A percentile compares a stretch with the other conserved stretches of the same genome.
These are phyloP conservation scores for Daldinia caldariorum DNA, from an alignment of 495 filamentous ascomycete genomes.

Conservation along the genomic window DNA sequence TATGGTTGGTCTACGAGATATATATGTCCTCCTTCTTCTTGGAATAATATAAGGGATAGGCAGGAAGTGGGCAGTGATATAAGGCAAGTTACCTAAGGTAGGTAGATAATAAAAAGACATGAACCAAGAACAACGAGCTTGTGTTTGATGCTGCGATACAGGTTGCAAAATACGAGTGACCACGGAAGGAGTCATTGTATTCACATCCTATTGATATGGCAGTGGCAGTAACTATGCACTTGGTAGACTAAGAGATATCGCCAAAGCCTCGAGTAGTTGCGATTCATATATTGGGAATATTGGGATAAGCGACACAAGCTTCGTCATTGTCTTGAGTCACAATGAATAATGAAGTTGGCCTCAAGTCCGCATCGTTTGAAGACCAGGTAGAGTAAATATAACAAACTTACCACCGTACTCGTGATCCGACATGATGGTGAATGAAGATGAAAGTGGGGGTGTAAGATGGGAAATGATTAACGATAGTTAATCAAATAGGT, in stretches of 20 bases:
- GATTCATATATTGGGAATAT: background rate
- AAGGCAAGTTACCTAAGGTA: too few species aligned
- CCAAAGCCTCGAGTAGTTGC: background rate
- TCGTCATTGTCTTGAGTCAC: constrained; percentile 5
- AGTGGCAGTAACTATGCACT: constrained; percentile 1
- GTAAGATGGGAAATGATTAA: background rate
- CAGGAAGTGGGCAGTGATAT: background rate
- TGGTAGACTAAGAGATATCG: constrained; percentile 6
- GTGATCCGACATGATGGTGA: constrained; percentile 89
- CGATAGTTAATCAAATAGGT: background rate
- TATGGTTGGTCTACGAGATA: background rate
- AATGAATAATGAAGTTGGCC: constrained; percentile 10
- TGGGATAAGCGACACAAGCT: constrained; percentile 7
- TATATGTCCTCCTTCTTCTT: background rate
- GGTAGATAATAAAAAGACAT: background rate
- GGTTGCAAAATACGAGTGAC: background rate
- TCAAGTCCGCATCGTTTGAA: constrained; percentile 33
- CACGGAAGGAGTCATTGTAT: constrained; percentile 1
- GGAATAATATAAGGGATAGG: background rate
- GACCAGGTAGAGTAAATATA: constrained; percentile 18
- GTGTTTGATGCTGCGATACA: background rate
- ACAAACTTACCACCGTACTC: constrained; percentile 77
- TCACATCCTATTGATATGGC: constrained; percentile 5
- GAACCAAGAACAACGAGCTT: background rate
- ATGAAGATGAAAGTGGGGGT: constrained; percentile 31